A percentile compares a stretch with the other conserved stretches of the same genome.
These are phyloP conservation scores for Colletotrichum caudatum DNA, from an alignment of 2,329 filamentous ascomycete species.

Conservation along the genomic window DNA sequence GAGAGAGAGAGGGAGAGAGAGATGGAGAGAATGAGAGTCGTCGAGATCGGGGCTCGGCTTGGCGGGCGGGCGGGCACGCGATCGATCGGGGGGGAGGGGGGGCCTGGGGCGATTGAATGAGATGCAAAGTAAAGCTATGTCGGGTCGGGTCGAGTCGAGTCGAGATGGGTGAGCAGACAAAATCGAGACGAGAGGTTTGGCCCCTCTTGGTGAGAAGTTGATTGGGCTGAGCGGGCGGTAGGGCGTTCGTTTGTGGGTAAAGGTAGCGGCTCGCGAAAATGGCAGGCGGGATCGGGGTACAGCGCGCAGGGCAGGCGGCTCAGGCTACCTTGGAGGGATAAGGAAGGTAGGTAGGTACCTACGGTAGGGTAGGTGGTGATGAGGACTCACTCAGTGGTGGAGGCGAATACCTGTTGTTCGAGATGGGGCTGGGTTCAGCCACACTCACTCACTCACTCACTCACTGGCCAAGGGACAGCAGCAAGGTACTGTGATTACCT, in stretches of 20 bases:
- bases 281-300: constrained; percentile 31
- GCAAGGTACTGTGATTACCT: neutral
- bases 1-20: constrained; percentile 10
- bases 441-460: constrained; percentile 2
- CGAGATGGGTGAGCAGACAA: constrained; percentile 22
- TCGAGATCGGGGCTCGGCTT: neutral
- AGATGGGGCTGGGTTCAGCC: constrained; percentile 39
- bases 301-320: constrained; percentile 38
- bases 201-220: constrained; percentile 25
- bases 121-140: constrained; percentile 18
- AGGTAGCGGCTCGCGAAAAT: constrained; percentile 37
- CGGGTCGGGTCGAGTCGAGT: too few relatives aligned
- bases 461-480: constrained; percentile 29
- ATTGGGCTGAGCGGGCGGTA: constrained; percentile 16
- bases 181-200: constrained; percentile 2
- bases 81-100: too few relatives aligned
- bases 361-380: constrained; percentile 21
- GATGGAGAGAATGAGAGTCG: neutral
- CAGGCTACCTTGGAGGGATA: too few relatives aligned
- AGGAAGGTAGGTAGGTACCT: neutral
- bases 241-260: constrained; percentile 37
- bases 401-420: constrained; percentile 37
- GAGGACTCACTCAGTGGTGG: constrained; percentile 42
- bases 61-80: neutral
- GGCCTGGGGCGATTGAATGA: constrained; percentile 11